Conservation (phyloP, 208 protist species). For the Leishmania arabica region DNA sequence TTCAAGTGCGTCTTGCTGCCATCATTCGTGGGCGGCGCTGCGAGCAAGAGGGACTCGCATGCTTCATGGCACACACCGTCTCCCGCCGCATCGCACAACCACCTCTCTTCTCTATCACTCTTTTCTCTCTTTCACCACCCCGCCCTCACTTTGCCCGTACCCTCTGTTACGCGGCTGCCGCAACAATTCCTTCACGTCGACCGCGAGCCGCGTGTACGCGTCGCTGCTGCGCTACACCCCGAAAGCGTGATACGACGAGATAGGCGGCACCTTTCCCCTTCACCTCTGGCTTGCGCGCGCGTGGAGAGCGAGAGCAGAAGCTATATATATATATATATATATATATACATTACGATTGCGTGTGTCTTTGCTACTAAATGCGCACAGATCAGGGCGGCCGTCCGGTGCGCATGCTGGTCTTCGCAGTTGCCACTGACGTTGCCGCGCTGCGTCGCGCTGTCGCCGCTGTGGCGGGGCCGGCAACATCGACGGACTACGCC, state of each 20-base stretch:
- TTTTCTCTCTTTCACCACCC: not conserved
- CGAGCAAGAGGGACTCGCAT: not conserved
- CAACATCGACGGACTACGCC: not conserved
- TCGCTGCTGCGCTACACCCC: not conserved
- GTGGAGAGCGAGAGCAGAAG: not conserved
- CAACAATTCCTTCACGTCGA: not conserved
- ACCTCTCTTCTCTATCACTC: not conserved
- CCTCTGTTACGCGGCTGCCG: not conserved
- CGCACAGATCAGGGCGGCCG: not conserved
- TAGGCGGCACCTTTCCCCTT: not conserved
- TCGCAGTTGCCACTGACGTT: conserved; percentile 5
- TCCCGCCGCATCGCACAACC: not conserved
- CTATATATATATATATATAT: not conserved
- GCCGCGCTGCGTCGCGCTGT: conserved; percentile 2
- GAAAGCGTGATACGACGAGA: not conserved
- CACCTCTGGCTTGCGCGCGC: not conserved
- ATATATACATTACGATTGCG: not conserved
- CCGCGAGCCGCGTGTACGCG: not conserved
- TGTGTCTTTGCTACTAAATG: not conserved
- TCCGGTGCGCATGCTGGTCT: conserved; percentile 17
- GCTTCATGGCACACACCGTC: not conserved
- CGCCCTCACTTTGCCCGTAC: not conserved
- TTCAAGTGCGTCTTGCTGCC: not conserved
- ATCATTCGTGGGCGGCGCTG: not conserved
- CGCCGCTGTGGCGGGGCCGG: not conserved